Evolutionary conservation across 1,139 yeast genomes (phyloP).

Genomic region (Yamadazyma sp.): DNA sequence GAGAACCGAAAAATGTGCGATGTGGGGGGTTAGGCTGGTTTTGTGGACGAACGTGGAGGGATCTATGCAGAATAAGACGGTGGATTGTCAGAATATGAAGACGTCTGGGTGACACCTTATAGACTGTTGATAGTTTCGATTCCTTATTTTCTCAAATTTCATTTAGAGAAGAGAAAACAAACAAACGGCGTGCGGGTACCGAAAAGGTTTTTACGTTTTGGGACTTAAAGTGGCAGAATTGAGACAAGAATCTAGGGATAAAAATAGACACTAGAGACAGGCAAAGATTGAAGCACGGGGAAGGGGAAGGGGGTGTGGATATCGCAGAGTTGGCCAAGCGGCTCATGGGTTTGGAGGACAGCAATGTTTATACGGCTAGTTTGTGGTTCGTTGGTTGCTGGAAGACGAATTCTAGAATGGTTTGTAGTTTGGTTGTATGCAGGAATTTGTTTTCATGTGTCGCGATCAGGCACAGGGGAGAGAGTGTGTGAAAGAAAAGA

Average conservation of each 20-base stretch:
- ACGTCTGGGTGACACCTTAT: too few species aligned
- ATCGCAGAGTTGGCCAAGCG: neutral
- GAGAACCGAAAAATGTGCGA: too few species aligned
- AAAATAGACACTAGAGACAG: too few species aligned
- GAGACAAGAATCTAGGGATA: neutral
- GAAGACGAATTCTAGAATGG: conserved; percentile 1
- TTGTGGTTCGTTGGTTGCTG: too few species aligned
- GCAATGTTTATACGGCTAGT: neutral
- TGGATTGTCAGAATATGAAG: too few species aligned
- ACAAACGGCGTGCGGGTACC: conserved; percentile 1
- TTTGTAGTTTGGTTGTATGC: neutral
- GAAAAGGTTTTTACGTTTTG: neutral
- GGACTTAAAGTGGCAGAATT: neutral
- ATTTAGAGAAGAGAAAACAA: neutral
- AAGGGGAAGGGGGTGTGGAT: too few species aligned
- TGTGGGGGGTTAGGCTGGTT: too few species aligned
- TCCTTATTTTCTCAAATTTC: conserved; percentile 2
- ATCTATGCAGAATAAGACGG: too few species aligned
- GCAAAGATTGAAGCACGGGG: too few species aligned
- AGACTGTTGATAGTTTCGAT: neutral
- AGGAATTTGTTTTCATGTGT: neutral
- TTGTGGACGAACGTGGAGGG: too few species aligned
- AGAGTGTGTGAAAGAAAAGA: too few species aligned
- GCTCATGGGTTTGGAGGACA: neutral
- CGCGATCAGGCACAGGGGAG: neutral